Evolutionary conservation across 2,329 filamentous ascomycete species (phyloP), one percentile per base, ranked within the genome.

Genomic region (Scedosporium boydii): DNA sequence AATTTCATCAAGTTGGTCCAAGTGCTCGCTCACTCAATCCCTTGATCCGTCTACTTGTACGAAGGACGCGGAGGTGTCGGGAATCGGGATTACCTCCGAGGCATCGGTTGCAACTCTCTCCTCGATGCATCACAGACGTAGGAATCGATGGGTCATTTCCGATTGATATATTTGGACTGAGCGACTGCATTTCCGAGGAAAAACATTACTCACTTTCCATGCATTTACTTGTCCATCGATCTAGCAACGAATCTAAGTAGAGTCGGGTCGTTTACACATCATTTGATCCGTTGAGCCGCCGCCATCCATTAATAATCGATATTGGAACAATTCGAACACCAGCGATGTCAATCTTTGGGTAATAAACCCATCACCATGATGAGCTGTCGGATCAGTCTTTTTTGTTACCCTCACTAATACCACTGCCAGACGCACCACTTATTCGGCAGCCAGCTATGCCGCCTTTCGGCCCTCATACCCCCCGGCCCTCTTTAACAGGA

Each of bases 391-490:
- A 12, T 23, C 51, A 3, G 6, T 14, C 12, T 23, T 14, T 29
- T 12, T 14, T 26, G 21, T 23, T 23, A 55, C 18, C 16, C 34
- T 59, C 55, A 27, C 53, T 55, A 59, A 41, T 60, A 5, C 62
- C 60, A 27, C 18, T 63, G 63, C 67, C 65, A 86, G 82, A 60
- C 82, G 82, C 70, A 70, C 80, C 46, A 78, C 78, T 10, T 87
- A 85, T 71, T 82, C 80, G 26, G 78, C 82, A 14, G 77, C 79
- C 53, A 77, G 78, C 18, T 88, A 88, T 67, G 84, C 85, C 44
- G 76, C 82, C 26, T 83, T 85, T 69, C 79, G 85, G 16, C 85
- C 85, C 16, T 75, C 76, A 27, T 88, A 87, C 69, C 84, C 84
- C 6, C 69, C 76, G 7, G 74, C 73, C 21, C 74, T 88, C 34